Evolutionary conservation across 1,284 basidiomycete species (phyloP).

Genomic region (Mrakiaceae sp.): DNA sequence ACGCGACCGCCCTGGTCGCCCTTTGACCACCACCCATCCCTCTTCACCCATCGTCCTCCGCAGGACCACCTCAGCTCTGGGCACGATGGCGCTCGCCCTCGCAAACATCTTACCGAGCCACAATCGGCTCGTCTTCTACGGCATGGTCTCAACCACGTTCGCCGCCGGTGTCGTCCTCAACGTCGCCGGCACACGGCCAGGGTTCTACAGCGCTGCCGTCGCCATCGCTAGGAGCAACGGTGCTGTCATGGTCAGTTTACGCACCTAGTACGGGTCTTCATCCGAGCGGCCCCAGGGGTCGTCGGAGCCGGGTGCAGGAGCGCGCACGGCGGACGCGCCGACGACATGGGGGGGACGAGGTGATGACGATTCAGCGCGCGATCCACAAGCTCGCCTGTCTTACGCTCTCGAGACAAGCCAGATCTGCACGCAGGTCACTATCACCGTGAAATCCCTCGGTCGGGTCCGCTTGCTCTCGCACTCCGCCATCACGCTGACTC

Average conservation of each 20-base stretch:
- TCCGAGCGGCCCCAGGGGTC: background rate
- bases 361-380: too few relatives aligned
- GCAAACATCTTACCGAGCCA: too few relatives aligned
- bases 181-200: constrained; percentile 71
- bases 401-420: too few relatives aligned
- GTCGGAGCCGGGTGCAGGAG: background rate
- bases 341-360: background rate
- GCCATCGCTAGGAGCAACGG: constrained; percentile 85
- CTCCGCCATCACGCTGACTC: background rate
- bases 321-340: background rate
- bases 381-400: too few relatives aligned
- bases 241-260: constrained; percentile 60
- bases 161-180: constrained; percentile 60
- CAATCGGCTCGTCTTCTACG: constrained; percentile 41
- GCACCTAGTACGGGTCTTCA: background rate
- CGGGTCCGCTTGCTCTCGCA: background rate
- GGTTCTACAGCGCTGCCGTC: constrained; percentile 89
- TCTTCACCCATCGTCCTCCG: too few relatives aligned
- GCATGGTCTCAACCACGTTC: constrained; percentile 53
- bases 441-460: background rate
- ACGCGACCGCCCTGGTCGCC: too few relatives aligned
- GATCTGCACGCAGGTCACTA: too few relatives aligned
- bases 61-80: too few relatives aligned
- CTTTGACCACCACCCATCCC: too few relatives aligned
- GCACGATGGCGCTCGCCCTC: too few relatives aligned